Base-by-base conservation (phyloP, 345 rosid genomes). In the Diplotaxis tenuifolia region DNA sequence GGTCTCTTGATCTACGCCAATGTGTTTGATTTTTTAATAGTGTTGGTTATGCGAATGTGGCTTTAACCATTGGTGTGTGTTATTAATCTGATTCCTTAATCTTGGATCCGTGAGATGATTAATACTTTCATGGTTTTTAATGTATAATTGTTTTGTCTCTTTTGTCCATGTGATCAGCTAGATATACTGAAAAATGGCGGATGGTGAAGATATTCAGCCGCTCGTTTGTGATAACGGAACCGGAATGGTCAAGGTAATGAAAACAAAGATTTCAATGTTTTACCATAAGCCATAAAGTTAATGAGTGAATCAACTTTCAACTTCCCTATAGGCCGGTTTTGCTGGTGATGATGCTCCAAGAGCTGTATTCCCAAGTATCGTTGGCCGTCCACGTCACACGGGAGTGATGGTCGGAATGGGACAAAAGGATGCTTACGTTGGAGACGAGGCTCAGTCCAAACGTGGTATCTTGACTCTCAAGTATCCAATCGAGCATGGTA, bases 391-490 rank as follows among this genome's bases (percentile, higher is more conserved):
- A 38, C 87, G 87, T 31, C 86, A 86, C 81, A 86, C 89, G 1
- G 89, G 87, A 28, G 89, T 86, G 69, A 86, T 86, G 89, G 89
- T 86, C 2, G 89, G 89, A 20, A 86, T 86, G 89, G 89, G 89
- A 53, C 87, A 82, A 65, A 85, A 83, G 22, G 86, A 85, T 77
- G 88, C 88, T 16, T 85, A 83, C 28, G 88, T 83, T 58, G 91
- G 89, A 68, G 91, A 85, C 29, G 92, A 87, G 77, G 89, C 92
- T 40, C 89, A 87, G 68, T 87, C 92, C 8, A 85, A 87, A 81
- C 85, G 92, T 56, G 92, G 92, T 65, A 87, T 85, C 71, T 65
- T 84, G 78, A 87, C 86, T 34, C 84, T 87, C 64, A 87, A 87
- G 20, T 87, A 87, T 61, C 91, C 89, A 3, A 85, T 87, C 28